These are phyloP conservation scores for Fusarium nelsonii DNA, from an alignment of 2,329 filamentous ascomycete species.

Conservation along the genomic window DNA sequence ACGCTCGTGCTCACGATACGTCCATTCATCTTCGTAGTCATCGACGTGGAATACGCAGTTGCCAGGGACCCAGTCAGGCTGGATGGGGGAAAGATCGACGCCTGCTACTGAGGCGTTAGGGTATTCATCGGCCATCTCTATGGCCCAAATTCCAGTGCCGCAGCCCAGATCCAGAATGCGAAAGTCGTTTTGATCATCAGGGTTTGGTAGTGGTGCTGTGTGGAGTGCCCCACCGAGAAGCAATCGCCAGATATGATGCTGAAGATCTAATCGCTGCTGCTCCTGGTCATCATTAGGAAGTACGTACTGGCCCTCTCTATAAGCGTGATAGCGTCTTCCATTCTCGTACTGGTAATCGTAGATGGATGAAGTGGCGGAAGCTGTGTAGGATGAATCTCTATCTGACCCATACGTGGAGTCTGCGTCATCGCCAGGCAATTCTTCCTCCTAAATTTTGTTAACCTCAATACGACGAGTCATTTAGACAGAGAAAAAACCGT, in stretches of 20 bases:
- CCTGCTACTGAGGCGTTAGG: constrained; percentile 56
- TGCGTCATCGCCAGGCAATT: constrained; percentile 40
- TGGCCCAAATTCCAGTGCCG: constrained; percentile 72
- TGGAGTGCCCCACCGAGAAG: constrained; percentile 43
- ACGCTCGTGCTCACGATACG: constrained; percentile 47
- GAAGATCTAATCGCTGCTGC: constrained; percentile 55
- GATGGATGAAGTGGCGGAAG: constrained; percentile 58
- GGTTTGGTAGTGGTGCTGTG: constrained; percentile 47
- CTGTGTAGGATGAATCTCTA: constrained; percentile 49
- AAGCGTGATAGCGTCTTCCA: constrained; percentile 53
- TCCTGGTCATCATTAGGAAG: constrained; percentile 53
- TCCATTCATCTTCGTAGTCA: constrained; percentile 67
- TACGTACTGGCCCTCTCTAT: constrained; percentile 48
- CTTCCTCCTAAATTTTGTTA: constrained; percentile 18
- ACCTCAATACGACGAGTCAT: neutral
- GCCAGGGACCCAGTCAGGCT: constrained; percentile 66
- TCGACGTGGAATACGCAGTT: constrained; percentile 76
- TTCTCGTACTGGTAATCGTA: constrained; percentile 55
- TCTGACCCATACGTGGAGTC: constrained; percentile 55
- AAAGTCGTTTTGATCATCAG: constrained; percentile 37
- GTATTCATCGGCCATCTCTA: constrained; percentile 66
- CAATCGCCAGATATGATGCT: constrained; percentile 52
- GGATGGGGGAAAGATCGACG: constrained; percentile 69
- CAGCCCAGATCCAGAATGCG: constrained; percentile 69
- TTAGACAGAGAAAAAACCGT: neutral